Evolutionary conservation across 2,329 filamentous ascomycete species (phyloP), one percentile per base, ranked within the genome.

Genomic region (Cladophialophora chaetospira): DNA sequence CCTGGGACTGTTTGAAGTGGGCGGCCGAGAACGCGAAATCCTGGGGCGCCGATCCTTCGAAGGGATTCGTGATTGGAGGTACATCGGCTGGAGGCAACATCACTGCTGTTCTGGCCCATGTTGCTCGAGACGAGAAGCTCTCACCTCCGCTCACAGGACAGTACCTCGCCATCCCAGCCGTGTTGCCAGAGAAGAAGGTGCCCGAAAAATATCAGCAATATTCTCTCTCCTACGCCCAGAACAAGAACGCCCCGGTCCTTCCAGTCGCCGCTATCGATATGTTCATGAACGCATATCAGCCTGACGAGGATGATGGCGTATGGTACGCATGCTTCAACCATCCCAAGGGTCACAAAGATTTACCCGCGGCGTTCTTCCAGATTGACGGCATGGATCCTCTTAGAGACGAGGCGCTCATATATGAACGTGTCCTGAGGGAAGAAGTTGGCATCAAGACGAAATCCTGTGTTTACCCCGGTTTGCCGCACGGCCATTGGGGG

Each of bases 61-160:
- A 69, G 10, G 79, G 78, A 0, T 81, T 82, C 58, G 58, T 82
- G n/a, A 55, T 80, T 10, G 78, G 77, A 13, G 79, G 80, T 0
- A 72, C 73, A 1, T 79, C 75, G 9, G 77, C 80, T 0, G 79
- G 79, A 8, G 78, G 61, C 13, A 66, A 65, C 23, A 51, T 66
- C 55, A 66, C 69, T 2, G 70, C 71, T 6, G 70, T 73, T 0
- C 57, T 73, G 31, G 66, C 69, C 0, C 70, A 72, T 53, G 65
- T 72, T 9, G 71, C 70, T 40, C 65, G 70, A 17, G 69, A 74
- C 33, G 66, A 70, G 19, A 55, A 65, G 2, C 62, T 74, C 25
- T 69, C 69, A 2, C 74, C 75, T 0, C 72, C 73, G 3, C 60
- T 81, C 11, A 81, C 79, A 0, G 79, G 79, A 0, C 66, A 75